phyloP scores from a whole-genome alignment of 805 yeast species.

The Cyberlindnera saturnus region DNA sequence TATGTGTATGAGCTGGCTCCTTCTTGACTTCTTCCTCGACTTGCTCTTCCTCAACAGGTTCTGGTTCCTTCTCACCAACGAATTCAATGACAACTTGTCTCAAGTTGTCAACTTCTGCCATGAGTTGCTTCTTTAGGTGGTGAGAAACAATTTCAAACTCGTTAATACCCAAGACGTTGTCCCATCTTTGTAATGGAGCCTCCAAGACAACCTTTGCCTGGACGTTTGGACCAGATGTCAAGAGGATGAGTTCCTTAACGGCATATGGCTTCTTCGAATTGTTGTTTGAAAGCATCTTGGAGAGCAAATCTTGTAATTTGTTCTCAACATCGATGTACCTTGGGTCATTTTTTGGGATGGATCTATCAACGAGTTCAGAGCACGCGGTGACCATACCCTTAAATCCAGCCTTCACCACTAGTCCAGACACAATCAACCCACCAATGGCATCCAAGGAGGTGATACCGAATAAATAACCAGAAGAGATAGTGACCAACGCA shows the following conservation, averaged over 20 bases:
- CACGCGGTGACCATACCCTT: slow-evolving; percentile 65
- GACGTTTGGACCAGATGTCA: slow-evolving; percentile 54
- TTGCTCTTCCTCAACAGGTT: slow-evolving; percentile 17
- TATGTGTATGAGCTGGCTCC: slow-evolving; percentile 15
- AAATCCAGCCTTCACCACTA: slow-evolving; percentile 82
- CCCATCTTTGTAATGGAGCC: slow-evolving; percentile 42
- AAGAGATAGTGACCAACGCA: slow-evolving; percentile 80
- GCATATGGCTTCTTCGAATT: slow-evolving; percentile 32
- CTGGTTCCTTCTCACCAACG: slow-evolving; percentile 27
- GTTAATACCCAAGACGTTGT: slow-evolving; percentile 32
- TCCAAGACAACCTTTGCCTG: slow-evolving; percentile 30
- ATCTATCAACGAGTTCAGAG: slow-evolving; percentile 73
- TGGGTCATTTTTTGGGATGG: slow-evolving; percentile 46
- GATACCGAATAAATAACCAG: slow-evolving; percentile 72
- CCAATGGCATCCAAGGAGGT: slow-evolving; percentile 91
- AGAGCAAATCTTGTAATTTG: slow-evolving; percentile 30
- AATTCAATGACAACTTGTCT: slow-evolving; percentile 38
- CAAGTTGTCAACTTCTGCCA: slow-evolving; percentile 35
- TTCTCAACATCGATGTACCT: slow-evolving; percentile 38
- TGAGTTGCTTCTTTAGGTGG: slow-evolving; percentile 29
- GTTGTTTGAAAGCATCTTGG: slow-evolving; percentile 34
- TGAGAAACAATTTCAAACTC: slow-evolving; percentile 38
- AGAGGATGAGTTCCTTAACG: slow-evolving; percentile 38
- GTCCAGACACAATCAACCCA: slow-evolving; percentile 75
- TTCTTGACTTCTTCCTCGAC: slow-evolving; percentile 6